Base-by-base conservation (phyloP, 805 yeast genomes). In the Komagataella ulmi region DNA sequence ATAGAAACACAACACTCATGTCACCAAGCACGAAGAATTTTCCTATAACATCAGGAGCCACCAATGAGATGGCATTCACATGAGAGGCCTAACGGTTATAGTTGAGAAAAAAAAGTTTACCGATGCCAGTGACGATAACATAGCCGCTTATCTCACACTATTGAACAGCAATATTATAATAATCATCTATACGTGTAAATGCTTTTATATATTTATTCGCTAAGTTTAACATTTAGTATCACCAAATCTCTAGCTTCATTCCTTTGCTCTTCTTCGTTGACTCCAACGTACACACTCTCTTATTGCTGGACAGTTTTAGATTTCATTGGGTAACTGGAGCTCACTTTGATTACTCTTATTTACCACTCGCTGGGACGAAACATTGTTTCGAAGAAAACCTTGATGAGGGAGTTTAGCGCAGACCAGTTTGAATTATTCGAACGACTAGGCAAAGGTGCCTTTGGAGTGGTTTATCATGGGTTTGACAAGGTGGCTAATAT, bases 371-470 rank as follows among this genome's bases (percentile, higher is more conserved):
- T 30, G 40, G 12, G 40, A 30, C 4, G 14, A 30, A 30, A 10
- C 40, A 30, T 8, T n/a, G 17, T 7, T 40, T 44, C 24, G 43
- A 19, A 18, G 40, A 24, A 53, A 48, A 48, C 24, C 44, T 50
- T 18, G 49, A 45, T 1, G 58, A 49, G 19, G 56, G 59, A 30
- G 40, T 30, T 30, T 30, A 30, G 8, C 40, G 40, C 40, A 3
- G 69, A 66, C 48, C 80, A 77, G 60, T 79, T 77, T 57, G 68
- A 66, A 48, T 61, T 79, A 10, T 61, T 61, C 36, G 75, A 72
- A 51, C 77, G 85, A 62, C 77, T 86, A 3, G 93, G 93, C 3
- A 68, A 83, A 52, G 93, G 93, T 1, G 86, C 87, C 7, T 85
- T 85, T 63, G 93, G 93, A 0, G 83, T 79, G 3, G 93, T 85